A percentile compares a stretch with the other conserved stretches of the same genome.
Evolutionary conservation across 2,329 filamentous ascomycete species (phyloP).

Genomic region (Thielaviopsis musarum): DNA sequence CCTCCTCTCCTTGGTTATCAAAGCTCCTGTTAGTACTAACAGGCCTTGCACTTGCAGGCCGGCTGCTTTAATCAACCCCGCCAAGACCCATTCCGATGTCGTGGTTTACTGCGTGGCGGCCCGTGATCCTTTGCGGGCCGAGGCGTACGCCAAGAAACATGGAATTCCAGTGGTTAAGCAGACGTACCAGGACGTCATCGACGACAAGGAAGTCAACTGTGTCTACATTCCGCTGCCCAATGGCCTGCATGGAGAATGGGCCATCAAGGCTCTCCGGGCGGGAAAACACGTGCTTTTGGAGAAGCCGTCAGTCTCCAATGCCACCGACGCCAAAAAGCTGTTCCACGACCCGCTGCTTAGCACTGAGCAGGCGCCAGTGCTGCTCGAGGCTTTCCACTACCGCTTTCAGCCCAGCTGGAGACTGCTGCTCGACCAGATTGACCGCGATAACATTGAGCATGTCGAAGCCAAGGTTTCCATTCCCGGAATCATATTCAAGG

Average conservation of each 20-base stretch:
- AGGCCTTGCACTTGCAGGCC: constrained; percentile 17
- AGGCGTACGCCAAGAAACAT: constrained; percentile 32
- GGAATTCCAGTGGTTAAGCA: constrained; percentile 31
- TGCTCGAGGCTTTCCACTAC: constrained; percentile 37
- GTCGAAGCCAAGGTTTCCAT: constrained; percentile 19
- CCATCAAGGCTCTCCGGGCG: constrained; percentile 25
- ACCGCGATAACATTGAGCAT: constrained; percentile 22
- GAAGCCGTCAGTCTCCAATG: constrained; percentile 6
- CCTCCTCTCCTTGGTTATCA: neutral
- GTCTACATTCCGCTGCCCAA: constrained; percentile 33
- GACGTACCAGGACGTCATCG: constrained; percentile 27
- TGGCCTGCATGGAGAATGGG: constrained; percentile 28
- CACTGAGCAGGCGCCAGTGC: constrained; percentile 23
- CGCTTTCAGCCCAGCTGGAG: constrained; percentile 32
- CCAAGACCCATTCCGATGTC: constrained; percentile 35
- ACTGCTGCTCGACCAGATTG: constrained; percentile 18
- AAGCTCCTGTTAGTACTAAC: neutral
- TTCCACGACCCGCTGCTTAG: constrained; percentile 24
- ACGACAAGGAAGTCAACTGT: constrained; percentile 25
- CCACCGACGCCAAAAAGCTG: constrained; percentile 26
- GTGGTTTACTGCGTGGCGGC: constrained; percentile 35
- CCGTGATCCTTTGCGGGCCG: constrained; percentile 28
- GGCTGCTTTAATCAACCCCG: constrained; percentile 28
- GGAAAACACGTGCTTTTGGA: constrained; percentile 30
- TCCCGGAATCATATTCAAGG: constrained; percentile 18